Conservation (phyloP, 2,329 filamentous ascomycete genomes). For the Alternaria gansuensis region DNA sequence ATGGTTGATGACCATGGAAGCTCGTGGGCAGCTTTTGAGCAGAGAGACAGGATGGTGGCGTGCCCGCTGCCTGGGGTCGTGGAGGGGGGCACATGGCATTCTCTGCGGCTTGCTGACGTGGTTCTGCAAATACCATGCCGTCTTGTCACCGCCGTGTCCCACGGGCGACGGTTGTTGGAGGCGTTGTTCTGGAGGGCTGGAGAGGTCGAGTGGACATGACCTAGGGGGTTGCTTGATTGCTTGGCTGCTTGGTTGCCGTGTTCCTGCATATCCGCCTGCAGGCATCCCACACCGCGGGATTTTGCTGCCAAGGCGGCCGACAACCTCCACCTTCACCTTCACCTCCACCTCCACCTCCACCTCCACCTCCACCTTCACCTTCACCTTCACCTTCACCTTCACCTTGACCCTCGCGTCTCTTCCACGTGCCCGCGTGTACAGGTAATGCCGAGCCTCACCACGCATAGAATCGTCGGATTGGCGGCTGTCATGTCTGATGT, state of each 20-base stretch:
- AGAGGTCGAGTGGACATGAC: background rate
- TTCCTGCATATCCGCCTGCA: conserved; percentile 19
- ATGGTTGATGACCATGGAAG: conserved; percentile 7
- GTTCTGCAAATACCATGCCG: background rate
- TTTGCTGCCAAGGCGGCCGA: conserved; percentile 5
- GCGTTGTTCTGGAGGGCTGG: background rate
- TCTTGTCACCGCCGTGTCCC: background rate
- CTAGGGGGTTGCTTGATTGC: background rate
- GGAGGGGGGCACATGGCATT: background rate
- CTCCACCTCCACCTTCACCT: no score
- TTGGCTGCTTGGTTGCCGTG: conserved; percentile 4
- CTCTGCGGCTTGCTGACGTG: no score
- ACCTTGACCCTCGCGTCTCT: background rate
- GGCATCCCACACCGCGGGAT: background rate
- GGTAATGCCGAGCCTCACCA: background rate
- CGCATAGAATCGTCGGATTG: background rate
- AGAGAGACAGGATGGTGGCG: conserved; percentile 6
- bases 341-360: no score
- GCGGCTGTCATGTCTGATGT: background rate
- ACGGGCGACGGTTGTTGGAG: background rate
- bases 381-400: conserved; percentile 4
- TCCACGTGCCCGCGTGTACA: background rate
- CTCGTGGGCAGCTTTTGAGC: conserved; percentile 2
- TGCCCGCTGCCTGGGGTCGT: background rate
- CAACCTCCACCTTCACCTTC: no score